These are phyloP conservation scores for Cytospora chrysosperma DNA, from an alignment of 2,329 filamentous ascomycete species.

Conservation along the genomic window DNA sequence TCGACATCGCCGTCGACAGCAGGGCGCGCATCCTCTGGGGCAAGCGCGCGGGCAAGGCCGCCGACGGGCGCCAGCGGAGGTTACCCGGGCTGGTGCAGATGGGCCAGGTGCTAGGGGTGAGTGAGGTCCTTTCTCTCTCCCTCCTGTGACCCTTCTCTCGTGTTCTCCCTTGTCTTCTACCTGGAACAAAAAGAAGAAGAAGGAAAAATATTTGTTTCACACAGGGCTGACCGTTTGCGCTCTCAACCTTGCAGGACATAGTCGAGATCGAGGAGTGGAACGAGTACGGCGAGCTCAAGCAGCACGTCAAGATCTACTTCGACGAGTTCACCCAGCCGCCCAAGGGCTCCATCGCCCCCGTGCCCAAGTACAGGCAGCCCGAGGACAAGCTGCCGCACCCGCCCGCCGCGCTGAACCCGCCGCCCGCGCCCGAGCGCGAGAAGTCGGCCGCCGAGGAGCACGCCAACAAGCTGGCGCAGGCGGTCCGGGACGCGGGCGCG, in stretches of 20 bases:
- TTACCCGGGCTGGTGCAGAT: conserved; percentile 86
- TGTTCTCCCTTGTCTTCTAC: not conserved
- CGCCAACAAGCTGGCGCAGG: conserved; percentile 23
- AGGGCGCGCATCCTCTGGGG: conserved; percentile 87
- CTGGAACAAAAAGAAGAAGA: too few relatives aligned
- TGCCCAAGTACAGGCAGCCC: conserved; percentile 35
- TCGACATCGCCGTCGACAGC: conserved; percentile 89
- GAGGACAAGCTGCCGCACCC: conserved; percentile 37
- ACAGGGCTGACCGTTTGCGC: not conserved
- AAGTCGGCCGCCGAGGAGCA: conserved; percentile 26
- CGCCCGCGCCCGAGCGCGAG: conserved; percentile 28
- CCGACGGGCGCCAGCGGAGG: conserved; percentile 64
- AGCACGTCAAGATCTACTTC: conserved; percentile 72
- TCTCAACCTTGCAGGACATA: conserved; percentile 75
- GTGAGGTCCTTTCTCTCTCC: conserved; percentile 51
- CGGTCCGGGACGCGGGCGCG: conserved; percentile 28
- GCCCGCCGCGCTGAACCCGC: conserved; percentile 28
- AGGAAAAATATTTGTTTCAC: too few relatives aligned
- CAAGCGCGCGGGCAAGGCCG: conserved; percentile 73
- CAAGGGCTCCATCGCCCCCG: conserved; percentile 52
- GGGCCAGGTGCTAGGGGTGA: conserved; percentile 79
- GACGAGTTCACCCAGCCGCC: conserved; percentile 60
- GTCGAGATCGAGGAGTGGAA: conserved; percentile 98
- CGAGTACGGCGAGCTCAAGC: conserved; percentile 92
- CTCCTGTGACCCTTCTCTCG: not conserved